phyloP scores from a whole-genome alignment of 2,329 filamentous ascomycete species.

The Botrytis fabae region DNA sequence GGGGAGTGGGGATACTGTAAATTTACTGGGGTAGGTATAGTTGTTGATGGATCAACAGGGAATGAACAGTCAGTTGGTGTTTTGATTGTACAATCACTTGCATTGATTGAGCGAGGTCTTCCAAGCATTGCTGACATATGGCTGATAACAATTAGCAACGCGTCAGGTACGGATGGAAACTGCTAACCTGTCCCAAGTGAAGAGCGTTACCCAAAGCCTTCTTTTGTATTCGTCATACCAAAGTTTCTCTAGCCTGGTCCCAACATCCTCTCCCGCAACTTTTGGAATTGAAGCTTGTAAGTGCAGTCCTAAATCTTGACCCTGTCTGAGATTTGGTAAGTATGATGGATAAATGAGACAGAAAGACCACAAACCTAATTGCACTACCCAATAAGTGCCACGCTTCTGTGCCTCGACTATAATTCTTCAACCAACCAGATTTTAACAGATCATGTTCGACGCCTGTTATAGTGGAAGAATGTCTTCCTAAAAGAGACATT shows the following conservation, averaged over 20 bases:
- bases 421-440: constrained; percentile 27
- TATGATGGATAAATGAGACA: background rate
- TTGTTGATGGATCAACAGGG: constrained; percentile 19
- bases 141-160: constrained; percentile 5
- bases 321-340: constrained; percentile 21
- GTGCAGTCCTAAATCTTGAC: constrained; percentile 26
- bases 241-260: constrained; percentile 14
- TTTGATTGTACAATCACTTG: constrained; percentile 23
- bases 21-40: constrained; percentile 1
- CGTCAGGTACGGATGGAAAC: background rate
- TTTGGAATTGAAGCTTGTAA: constrained; percentile 12
- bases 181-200: constrained; percentile 26
- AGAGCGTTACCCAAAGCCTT: constrained; percentile 24
- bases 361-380: constrained; percentile 16
- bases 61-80: constrained; percentile 24
- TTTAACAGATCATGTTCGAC: constrained; percentile 27
- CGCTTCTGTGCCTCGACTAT: constrained; percentile 26
- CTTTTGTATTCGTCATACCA: constrained; percentile 27
- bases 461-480: constrained; percentile 20
- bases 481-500: constrained; percentile 24
- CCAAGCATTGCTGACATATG: constrained; percentile 26
- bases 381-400: constrained; percentile 25
- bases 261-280: constrained; percentile 2
- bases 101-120: constrained; percentile 26
- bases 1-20: background rate